Percentiles rank a stretch among this genome's conserved stretches.
Evolutionary conservation across 176 grass and related monocot species (phyloP).

Genomic region (Thinopyrum elongatum): DNA sequence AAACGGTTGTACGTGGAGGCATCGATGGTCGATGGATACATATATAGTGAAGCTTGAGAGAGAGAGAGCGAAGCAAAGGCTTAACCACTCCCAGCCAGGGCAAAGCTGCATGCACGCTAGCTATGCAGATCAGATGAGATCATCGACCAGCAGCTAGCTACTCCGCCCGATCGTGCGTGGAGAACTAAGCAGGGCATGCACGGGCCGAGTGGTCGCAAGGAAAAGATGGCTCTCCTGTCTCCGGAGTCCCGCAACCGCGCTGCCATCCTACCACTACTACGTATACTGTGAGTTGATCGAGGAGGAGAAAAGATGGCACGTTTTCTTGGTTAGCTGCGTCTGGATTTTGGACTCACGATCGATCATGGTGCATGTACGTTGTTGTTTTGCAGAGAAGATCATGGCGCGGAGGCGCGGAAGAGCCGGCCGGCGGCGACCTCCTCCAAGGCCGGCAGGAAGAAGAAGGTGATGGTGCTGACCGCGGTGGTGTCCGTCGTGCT

Average conservation of each 20-base stretch:
- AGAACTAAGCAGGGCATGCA: neutral
- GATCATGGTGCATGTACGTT: neutral
- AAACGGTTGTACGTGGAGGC: neutral
- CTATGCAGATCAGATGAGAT: neutral
- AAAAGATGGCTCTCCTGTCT: neutral
- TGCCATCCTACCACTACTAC: neutral
- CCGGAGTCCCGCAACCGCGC: slow-evolving; percentile 12
- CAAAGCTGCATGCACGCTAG: neutral
- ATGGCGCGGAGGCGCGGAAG: neutral
- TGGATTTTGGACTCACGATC: neutral
- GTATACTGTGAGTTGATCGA: slow-evolving; percentile 10
- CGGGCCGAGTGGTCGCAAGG: neutral
- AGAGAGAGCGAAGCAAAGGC: neutral
- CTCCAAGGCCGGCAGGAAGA: neutral
- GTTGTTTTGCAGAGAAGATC: slow-evolving; percentile 27
- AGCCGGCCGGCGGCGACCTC: neutral
- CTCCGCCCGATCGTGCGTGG: neutral
- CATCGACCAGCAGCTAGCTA: neutral
- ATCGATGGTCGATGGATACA: neutral
- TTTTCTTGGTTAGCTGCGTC: neutral
- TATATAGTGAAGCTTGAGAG: neutral
- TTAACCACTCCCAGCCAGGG: neutral
- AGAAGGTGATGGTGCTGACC: neutral
- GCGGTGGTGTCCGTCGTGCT: slow-evolving; percentile 15
- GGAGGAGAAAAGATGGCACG: neutral